Percentiles rank a stretch among this genome's conserved stretches.
These are phyloP conservation scores for Nicotiana undulata DNA, from an alignment of 257 asterid genomes.

Conservation along the genomic window DNA sequence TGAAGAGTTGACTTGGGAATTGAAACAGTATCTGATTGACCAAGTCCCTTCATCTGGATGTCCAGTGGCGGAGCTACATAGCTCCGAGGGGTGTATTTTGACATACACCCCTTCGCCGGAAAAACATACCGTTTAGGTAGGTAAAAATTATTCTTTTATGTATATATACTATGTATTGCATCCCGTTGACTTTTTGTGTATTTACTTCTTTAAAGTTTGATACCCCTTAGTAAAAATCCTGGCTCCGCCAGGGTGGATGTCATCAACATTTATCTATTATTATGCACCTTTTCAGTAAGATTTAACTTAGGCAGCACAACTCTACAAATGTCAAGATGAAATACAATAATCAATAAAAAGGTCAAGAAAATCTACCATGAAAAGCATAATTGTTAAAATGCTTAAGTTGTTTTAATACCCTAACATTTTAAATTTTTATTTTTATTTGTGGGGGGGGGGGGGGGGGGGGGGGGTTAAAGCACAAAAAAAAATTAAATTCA, in stretches of 20 bases:
- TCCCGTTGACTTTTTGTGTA: too few relatives aligned
- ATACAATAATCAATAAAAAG: neutral
- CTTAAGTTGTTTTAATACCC: neutral
- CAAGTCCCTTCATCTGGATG: neutral
- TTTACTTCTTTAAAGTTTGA: too few relatives aligned
- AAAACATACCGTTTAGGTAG: too few relatives aligned
- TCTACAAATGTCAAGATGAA: neutral
- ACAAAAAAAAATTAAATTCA: too few relatives aligned
- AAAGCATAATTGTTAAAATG: neutral
- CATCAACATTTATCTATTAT: neutral
- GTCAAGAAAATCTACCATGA: neutral
- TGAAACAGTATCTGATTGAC: neutral
- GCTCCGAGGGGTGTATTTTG: too few relatives aligned
- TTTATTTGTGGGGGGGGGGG: neutral
- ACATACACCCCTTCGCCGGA: too few relatives aligned
- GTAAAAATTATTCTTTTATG: too few relatives aligned
- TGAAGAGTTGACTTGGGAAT: neutral
- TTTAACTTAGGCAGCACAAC: neutral
- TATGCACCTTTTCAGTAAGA: neutral
- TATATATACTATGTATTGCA: too few relatives aligned
- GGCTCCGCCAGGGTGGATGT: neutral
- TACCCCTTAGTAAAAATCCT: too few relatives aligned
- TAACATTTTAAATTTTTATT: neutral
- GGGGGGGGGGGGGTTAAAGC: too few relatives aligned
- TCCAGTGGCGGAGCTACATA: too few relatives aligned